Evolutionary conservation across 805 yeast species (phyloP), one percentile per base, ranked within the genome.

Genomic region (Metschnikowia gruessii): DNA sequence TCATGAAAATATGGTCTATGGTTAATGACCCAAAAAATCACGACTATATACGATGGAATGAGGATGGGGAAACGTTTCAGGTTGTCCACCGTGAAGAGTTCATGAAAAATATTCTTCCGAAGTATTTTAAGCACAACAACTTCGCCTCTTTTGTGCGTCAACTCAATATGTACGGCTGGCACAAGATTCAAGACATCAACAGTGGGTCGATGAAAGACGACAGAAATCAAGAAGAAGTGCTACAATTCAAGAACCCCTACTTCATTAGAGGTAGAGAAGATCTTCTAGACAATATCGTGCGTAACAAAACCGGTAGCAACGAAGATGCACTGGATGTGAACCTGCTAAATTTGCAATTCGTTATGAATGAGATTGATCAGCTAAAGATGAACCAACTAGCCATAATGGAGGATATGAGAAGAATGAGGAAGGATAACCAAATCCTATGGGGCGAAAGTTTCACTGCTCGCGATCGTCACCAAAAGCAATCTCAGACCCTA

Each of bases 111-210:
- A 83, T 94, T 22, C 69, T 94, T 51, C 99, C 99, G 4, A 83
- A 83, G 60, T 94, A 89, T 69, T 94, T 91, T 75, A 94, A 94
- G 65, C 99, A 94, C 68, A 85, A 87, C 50, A 92, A 94, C 63
- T 91, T 94, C 68, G 95, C 98, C 17, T 83, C 94, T 28, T 94
- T 94, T 75, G 98, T 94, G 13, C 81, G 99, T 51, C 99, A 92
- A 63, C 75, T 92, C 59, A 92, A 92, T 68, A 92, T 94, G 99
- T 94, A 94, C 63, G 99, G 99, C 10, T 94, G 97, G 97, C 98
- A 91, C 70, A 94, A 94, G 67, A 94, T 94, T 3, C 99, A 94
- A 66, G 98, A 94, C 66, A 81, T 91, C 18, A 86, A 70, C 47
- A 77, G 85, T 21, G 97, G 95, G 2, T 77, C 91, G 4, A 67